Conservation (phyloP, 257 asterid genomes). For the Thymus mandschuricus region DNA sequence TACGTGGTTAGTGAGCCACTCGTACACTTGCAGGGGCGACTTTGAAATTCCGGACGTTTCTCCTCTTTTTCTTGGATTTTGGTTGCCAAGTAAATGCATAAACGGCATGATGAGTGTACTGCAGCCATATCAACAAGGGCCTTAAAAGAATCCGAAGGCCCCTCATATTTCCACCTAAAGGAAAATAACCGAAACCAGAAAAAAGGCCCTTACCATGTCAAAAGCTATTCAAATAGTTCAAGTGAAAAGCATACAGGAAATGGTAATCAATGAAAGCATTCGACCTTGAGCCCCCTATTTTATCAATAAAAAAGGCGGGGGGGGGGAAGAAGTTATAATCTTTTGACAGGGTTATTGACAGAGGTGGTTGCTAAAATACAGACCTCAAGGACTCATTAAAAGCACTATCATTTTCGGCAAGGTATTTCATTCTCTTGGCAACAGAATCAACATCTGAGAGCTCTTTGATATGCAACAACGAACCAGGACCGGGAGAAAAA, state of each 20-base stretch:
- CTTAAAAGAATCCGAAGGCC: conserved; percentile 94
- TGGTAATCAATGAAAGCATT: background rate
- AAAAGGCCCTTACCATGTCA: background rate
- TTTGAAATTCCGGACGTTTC: conserved; percentile 51
- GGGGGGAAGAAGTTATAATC: too few species aligned
- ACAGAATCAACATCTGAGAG: conserved; percentile 62
- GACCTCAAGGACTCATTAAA: conserved; percentile 79
- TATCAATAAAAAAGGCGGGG: too few species aligned
- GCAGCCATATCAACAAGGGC: conserved; percentile 99
- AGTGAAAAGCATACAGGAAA: background rate
- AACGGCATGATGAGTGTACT: conserved; percentile 97
- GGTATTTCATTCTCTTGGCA: conserved; percentile 83
- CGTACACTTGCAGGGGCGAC: conserved; percentile 91
- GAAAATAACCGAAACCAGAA: conserved; percentile 14
- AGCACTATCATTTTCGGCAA: conserved; percentile 72
- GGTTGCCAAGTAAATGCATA: conserved; percentile 89
- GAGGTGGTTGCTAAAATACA: conserved; percentile 19
- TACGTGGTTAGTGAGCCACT: conserved; percentile 58
- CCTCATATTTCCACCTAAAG: conserved; percentile 92
- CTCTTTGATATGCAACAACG: conserved; percentile 79
- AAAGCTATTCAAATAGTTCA: conserved; percentile 3
- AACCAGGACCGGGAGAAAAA: conserved; percentile 76
- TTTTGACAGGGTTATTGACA: background rate
- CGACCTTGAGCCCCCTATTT: background rate
- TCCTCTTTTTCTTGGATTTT: conserved; percentile 68